Base-by-base conservation (phyloP, 1,284 basidiomycete genomes). In the Cryptococcus sp. region DNA sequence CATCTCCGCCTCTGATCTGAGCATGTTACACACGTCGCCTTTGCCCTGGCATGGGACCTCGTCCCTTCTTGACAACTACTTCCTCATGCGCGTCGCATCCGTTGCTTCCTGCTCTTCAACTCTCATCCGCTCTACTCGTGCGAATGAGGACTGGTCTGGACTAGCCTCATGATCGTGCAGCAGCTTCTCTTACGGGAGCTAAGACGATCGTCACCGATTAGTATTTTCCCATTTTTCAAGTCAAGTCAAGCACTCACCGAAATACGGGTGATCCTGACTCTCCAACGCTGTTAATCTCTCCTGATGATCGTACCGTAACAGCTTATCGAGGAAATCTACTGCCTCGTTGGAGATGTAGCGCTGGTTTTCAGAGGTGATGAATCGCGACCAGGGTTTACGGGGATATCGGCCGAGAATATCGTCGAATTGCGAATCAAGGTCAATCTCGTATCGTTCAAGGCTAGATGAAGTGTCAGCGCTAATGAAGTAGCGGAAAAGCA, bases 311-410 rank as follows among this genome's bases (percentile, higher is more conserved):
- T 98, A 99, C 49, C 91, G 87, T 70, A 99, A 84, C 47, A 99
- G 83, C 80, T 94, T 94, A 81, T 99, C 95, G 62, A 99, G 80
- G 73, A 98, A 89, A 81, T 98, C 93, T 70, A 94, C 89, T n/a
- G 93, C 93, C 74, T 95, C 93, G 75, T 93, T 96, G n/a, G 92
- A 93, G 66, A 98, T 93, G 79, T 91, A 97, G 55, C 93, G 86
- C 78, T 96, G 92, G 78, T 97, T 98, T 75, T 99, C 95, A 13
- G 70, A 88, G 7, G 91, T 94, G 69, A 95, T 89, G 78, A 96
- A 95, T 60, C 88, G 84, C 49, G 89, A 87, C 93, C 95, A 99
- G 4, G 93, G 89, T 78, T 95, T 97, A 74, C 90, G 86, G 59
- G 89, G 88, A 80, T 94, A 94, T 78, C 91, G 89, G 73, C 89